phyloP scores from a whole-genome alignment of 805 yeast species.

The Maudiozyma saulgeensis region DNA sequence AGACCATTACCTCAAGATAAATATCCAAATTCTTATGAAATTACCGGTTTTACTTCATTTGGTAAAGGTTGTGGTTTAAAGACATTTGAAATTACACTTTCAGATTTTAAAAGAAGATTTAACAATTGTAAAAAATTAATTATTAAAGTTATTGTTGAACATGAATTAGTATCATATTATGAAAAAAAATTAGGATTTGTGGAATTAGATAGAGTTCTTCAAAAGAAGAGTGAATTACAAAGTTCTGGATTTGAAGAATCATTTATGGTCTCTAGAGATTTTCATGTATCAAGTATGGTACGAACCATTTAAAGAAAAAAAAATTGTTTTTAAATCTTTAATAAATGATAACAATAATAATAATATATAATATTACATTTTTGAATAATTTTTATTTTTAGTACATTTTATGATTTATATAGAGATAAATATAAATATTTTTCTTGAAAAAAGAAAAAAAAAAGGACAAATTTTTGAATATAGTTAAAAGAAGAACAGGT shows the following conservation, averaged over 20 bases:
- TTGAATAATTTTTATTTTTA: too few species aligned
- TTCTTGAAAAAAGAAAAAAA: too few species aligned
- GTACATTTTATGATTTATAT: too few species aligned
- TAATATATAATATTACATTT: too few species aligned
- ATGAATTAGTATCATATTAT: constrained; percentile 40
- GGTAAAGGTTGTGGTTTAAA: constrained; percentile 10
- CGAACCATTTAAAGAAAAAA: not conserved
- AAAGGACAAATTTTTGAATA: too few species aligned
- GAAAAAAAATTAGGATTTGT: constrained; percentile 32
- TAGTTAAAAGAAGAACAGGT: too few species aligned
- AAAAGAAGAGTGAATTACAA: constrained; percentile 16
- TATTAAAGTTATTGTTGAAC: constrained; percentile 41
- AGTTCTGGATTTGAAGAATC: constrained; percentile 31
- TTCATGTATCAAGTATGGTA: constrained; percentile 29
- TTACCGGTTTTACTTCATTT: constrained; percentile 47
- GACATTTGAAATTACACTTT: constrained; percentile 6
- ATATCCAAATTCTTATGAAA: constrained; percentile 25
- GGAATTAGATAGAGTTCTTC: constrained; percentile 18
- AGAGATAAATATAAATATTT: too few species aligned
- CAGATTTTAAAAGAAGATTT: constrained; percentile 11
- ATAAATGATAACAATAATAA: not conserved
- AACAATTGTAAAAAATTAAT: constrained; percentile 10
- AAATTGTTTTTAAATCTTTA: too few species aligned
- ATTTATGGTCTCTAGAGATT: constrained; percentile 32
- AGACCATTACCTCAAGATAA: constrained; percentile 19